A percentile compares a stretch with the other conserved stretches of the same genome.
phyloP scores from a whole-genome alignment of 768 basidiomycete species.

The Tephrocybe sp. region DNA sequence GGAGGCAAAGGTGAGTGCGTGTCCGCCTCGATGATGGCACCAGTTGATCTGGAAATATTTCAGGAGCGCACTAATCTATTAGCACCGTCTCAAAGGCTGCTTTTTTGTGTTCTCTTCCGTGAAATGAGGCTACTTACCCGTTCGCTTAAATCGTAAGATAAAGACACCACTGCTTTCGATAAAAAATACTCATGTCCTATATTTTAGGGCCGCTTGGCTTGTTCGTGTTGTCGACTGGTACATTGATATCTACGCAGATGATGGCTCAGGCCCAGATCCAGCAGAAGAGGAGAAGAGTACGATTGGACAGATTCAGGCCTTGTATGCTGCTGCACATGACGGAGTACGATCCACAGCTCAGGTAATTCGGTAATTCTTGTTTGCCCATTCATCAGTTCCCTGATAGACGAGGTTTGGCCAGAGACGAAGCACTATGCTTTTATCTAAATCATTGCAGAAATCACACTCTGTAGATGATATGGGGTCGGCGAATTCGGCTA shows the following conservation, averaged over 20 bases:
- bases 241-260: conserved; percentile 32
- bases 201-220: conserved; percentile 47
- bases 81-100: conserved; percentile 56
- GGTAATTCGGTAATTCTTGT: conserved; percentile 31
- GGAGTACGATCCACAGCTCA: conserved; percentile 42
- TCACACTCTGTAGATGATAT: conserved; percentile 15
- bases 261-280: conserved; percentile 36
- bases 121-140: conserved; percentile 64
- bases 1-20: conserved; percentile 50
- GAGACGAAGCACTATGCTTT: conserved; percentile 43
- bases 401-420: too few species aligned
- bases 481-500: conserved; percentile 21
- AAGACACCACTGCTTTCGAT: neutral
- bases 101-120: conserved; percentile 61
- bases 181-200: conserved; percentile 1
- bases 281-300: conserved; percentile 43
- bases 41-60: neutral
- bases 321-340: conserved; percentile 54
- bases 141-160: conserved; percentile 60
- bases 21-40: neutral
- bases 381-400: conserved; percentile 9
- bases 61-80: conserved; percentile 56
- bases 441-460: conserved; percentile 29
- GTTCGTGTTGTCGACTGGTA: conserved; percentile 45
- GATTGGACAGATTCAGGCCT: conserved; percentile 41